Evolutionary conservation across 352 stramenopile species (phyloP), one percentile per base, ranked within the genome.

Genomic region (Blastocystis sp.): DNA sequence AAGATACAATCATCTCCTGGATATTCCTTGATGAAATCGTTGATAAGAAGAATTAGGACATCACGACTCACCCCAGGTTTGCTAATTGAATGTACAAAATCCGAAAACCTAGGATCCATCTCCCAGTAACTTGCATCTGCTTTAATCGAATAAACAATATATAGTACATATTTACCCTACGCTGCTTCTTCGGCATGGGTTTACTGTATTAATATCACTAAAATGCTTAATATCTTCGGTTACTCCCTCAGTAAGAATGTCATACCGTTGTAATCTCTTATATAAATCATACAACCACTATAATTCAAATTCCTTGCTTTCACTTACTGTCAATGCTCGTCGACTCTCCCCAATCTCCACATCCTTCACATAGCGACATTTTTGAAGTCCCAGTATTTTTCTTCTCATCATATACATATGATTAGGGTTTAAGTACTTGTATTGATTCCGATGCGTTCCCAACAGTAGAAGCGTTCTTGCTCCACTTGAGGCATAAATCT

Each of bases 361-460:
- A 27, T 84, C 73, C 73, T 84, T 66, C 73, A 84, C 73, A 68
- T 69, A 84, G 3, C 53, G 22, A 30, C 73, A 84, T 22, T 27
- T 33, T n/a, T 44, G 73, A 24, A 84, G 53, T 30, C 48, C 73
- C 9, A 64, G 24, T 1, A 66, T 15, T 35, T n/a, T 64, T 42
- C 73, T 24, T n/a, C 53, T n/a, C 13, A 84, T 84, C 13, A 44
- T 84, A 48, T 89, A 89, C 60, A 89, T 76, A 53, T 89, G 60
- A 30, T 89, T 89, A 17, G 66, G 78, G 5, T 76, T 2, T 17
- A 89, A 48, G 40, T 77, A 42, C 11, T 30, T 35, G 44, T 89
- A 89, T 40, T 89, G 60, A 33, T 64, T 30, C 9, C 78, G 78
- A 89, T 89, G 78, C 19, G 78, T 89, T 42, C 78, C 78, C 9